Evolutionary conservation across 2,329 filamentous ascomycete species (phyloP).

Genomic region (Magnaporthiopsis incrustans): DNA sequence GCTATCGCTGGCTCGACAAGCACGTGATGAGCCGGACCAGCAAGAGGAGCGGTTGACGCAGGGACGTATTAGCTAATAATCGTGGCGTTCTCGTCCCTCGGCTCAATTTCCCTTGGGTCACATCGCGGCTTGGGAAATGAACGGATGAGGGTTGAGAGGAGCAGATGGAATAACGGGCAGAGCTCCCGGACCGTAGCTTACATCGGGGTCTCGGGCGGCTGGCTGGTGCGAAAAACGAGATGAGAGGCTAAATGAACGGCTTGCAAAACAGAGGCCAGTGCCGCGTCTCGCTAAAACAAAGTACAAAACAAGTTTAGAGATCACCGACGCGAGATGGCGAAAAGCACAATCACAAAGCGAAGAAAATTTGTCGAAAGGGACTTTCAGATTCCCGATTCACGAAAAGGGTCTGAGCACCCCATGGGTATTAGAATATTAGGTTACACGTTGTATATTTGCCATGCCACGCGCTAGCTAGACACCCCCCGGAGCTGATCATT

Average conservation of each 20-base stretch:
- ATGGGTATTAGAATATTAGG: conserved; percentile 40
- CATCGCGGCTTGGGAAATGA: background rate
- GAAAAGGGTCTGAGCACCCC: background rate
- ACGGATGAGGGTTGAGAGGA: background rate
- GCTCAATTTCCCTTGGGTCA: background rate
- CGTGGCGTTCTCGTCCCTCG: background rate
- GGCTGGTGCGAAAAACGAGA: too few relatives aligned
- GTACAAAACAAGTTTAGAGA: too few relatives aligned
- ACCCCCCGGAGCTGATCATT: conserved; percentile 24
- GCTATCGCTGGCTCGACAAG: too few relatives aligned
- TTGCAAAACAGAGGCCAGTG: too few relatives aligned
- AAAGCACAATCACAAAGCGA: background rate
- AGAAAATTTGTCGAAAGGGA: background rate
- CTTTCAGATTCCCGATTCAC: background rate
- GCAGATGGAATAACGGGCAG: too few relatives aligned
- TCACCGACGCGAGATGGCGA: background rate
- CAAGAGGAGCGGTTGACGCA: too few relatives aligned
- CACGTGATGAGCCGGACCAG: too few relatives aligned
- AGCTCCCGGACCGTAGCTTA: too few relatives aligned
- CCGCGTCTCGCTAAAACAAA: too few relatives aligned
- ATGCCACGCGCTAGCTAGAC: conserved; percentile 15
- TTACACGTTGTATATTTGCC: conserved; percentile 28
- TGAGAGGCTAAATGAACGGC: too few relatives aligned
- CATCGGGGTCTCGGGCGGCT: too few relatives aligned
- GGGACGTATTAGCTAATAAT: background rate